Conservation (phyloP, 2,329 filamentous ascomycete genomes). For the Neocatenulostroma microsporum region DNA sequence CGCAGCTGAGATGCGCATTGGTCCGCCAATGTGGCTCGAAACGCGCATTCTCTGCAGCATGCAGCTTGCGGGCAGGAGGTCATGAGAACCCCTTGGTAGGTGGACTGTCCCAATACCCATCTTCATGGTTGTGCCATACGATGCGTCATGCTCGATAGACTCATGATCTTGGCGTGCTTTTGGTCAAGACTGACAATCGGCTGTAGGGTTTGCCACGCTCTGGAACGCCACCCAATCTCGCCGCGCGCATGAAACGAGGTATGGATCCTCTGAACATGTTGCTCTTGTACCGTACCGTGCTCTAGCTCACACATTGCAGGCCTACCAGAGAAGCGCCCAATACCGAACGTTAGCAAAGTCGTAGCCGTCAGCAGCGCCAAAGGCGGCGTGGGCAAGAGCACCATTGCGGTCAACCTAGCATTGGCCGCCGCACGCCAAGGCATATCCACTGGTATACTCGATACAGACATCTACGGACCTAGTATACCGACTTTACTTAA, state of each 20-base stretch:
- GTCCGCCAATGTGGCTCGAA: too few species aligned
- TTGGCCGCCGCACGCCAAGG: constrained; percentile 77
- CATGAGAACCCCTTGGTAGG: constrained; percentile 24
- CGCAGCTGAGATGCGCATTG: too few species aligned
- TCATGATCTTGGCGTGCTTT: not conserved
- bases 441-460: constrained; percentile 76
- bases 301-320: constrained; percentile 28
- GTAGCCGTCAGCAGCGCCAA: constrained; percentile 96
- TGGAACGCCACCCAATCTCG: constrained; percentile 56
- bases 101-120: not conserved
- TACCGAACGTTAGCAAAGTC: constrained; percentile 80
- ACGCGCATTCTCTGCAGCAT: constrained; percentile 5
- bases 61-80: constrained; percentile 4
- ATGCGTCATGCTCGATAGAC: not conserved
- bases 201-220: constrained; percentile 73
- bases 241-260: constrained; percentile 62
- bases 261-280: not conserved
- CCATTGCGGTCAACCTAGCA: constrained; percentile 85
- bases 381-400: constrained; percentile 96
- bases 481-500: constrained; percentile 87
- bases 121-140: not conserved
- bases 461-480: constrained; percentile 94
- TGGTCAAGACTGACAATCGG: not conserved
- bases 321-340: constrained; percentile 70
- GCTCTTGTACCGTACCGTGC: not conserved